Conservation (phyloP, 805 yeast species). For the Candida oleophila region DNA sequence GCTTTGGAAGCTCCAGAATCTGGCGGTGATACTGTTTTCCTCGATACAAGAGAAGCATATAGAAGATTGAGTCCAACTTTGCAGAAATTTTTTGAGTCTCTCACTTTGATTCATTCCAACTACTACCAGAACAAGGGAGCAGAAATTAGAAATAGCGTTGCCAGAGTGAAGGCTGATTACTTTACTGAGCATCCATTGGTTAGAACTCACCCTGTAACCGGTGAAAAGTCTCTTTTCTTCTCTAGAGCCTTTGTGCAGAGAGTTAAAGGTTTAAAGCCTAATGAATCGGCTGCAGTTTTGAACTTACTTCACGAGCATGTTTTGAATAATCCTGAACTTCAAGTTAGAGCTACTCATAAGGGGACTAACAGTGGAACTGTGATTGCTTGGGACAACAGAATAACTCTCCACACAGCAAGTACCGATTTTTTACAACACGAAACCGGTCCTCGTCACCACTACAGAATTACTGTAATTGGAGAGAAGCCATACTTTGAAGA, state of each 20-base stretch:
- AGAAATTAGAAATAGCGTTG: slow-evolving; percentile 11
- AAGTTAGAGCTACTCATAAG: slow-evolving; percentile 23
- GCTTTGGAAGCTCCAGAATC: slow-evolving; percentile 24
- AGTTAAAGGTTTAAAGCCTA: slow-evolving; percentile 21
- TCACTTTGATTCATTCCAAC: slow-evolving; percentile 23
- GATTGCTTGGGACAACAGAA: slow-evolving; percentile 26
- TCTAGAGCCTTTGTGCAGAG: slow-evolving; percentile 20
- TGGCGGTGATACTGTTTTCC: slow-evolving; percentile 28
- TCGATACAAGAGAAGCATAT: slow-evolving; percentile 26
- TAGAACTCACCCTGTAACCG: slow-evolving; percentile 29
- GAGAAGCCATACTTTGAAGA: slow-evolving; percentile 22
- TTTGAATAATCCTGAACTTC: slow-evolving; percentile 22
- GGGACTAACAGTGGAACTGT: slow-evolving; percentile 23
- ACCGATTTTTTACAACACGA: slow-evolving; percentile 21
- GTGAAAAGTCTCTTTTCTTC: slow-evolving; percentile 21
- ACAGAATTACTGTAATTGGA: slow-evolving; percentile 24
- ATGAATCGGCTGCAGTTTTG: slow-evolving; percentile 21
- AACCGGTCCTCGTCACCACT: slow-evolving; percentile 25
- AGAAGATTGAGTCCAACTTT: slow-evolving; percentile 21
- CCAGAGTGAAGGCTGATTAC: slow-evolving; percentile 19
- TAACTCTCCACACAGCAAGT: slow-evolving; percentile 20
- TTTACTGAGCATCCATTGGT: slow-evolving; percentile 27
- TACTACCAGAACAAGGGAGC: slow-evolving; percentile 19
- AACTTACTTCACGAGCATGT: slow-evolving; percentile 22
- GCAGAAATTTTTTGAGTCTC: slow-evolving; percentile 20